These are phyloP conservation scores for Malassezia cuniculi DNA, from an alignment of 1,284 basidiomycete genomes.

Conservation along the genomic window DNA sequence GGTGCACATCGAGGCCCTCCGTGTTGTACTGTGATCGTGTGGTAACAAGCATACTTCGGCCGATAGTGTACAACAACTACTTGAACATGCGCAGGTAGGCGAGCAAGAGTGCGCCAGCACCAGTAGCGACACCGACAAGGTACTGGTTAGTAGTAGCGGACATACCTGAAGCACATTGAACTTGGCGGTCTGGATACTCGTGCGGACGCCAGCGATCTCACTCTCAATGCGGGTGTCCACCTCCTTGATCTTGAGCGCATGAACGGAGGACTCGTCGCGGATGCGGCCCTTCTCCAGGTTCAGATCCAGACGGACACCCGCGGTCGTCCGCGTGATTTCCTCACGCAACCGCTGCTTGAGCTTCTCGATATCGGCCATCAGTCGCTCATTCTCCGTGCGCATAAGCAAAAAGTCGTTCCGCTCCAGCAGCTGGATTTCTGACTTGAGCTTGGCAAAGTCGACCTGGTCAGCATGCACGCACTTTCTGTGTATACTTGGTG, in stretches of 20 bases:
- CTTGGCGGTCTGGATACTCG: constrained; percentile 83
- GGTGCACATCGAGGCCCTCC: constrained; percentile 20
- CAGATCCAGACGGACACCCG: constrained; percentile 82
- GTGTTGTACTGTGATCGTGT: constrained; percentile 40
- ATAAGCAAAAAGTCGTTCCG: constrained; percentile 93
- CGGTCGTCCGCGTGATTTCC: constrained; percentile 69
- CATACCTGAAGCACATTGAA: constrained; percentile 47
- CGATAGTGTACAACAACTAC: constrained; percentile 8
- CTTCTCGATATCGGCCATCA: constrained; percentile 83
- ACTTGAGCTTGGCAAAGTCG: constrained; percentile 92
- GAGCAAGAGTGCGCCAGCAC: constrained; percentile 72
- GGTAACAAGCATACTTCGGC: constrained; percentile 22
- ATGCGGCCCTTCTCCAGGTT: constrained; percentile 95
- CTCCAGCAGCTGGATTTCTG: constrained; percentile 87
- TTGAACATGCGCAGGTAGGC: constrained; percentile 57
- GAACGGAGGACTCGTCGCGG: constrained; percentile 78
- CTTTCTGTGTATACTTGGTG: constrained; percentile 40
- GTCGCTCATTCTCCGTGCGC: constrained; percentile 85
- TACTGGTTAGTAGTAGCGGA: constrained; percentile 17
- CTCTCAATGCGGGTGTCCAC: constrained; percentile 94
- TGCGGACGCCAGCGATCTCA: constrained; percentile 79
- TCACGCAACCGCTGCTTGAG: constrained; percentile 86
- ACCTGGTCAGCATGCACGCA: constrained; percentile 54
- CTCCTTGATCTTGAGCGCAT: constrained; percentile 95
- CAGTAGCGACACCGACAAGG: constrained; percentile 54